Conservation (phyloP, 129 eudicot species). For the Lactuca sativa region DNA sequence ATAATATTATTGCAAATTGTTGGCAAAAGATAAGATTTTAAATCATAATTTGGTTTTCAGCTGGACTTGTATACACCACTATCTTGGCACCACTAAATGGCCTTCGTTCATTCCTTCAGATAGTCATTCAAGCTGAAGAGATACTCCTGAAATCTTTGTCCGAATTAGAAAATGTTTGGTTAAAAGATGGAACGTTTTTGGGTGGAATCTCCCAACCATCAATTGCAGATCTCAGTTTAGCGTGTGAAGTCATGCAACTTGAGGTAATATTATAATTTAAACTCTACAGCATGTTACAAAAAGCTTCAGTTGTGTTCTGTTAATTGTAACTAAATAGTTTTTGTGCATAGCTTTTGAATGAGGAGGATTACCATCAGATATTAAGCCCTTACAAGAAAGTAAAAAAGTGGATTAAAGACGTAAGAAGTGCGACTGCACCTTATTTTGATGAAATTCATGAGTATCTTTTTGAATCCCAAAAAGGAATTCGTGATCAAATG, state of each 20-base stretch:
- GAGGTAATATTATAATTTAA: slow-evolving; percentile 37
- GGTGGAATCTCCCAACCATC: slow-evolving; percentile 63
- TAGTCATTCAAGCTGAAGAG: slow-evolving; percentile 51
- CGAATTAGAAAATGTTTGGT: slow-evolving; percentile 55
- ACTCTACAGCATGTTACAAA: background rate
- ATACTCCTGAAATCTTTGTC: slow-evolving; percentile 46
- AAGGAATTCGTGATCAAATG: slow-evolving; percentile 31
- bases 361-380: slow-evolving; percentile 50
- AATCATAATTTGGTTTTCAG: slow-evolving; percentile 31
- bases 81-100: slow-evolving; percentile 46
- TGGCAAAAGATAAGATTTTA: too few relatives aligned
- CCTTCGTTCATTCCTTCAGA: slow-evolving; percentile 37
- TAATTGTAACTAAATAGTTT: background rate
- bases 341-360: slow-evolving; percentile 46
- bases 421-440: slow-evolving; percentile 54
- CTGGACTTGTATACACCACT: slow-evolving; percentile 34
- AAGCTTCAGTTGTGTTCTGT: background rate
- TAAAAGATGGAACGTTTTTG: slow-evolving; percentile 57
- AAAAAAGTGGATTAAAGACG: slow-evolving; percentile 57
- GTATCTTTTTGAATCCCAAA: slow-evolving; percentile 33
- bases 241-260: slow-evolving; percentile 66
- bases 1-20: too few relatives aligned
- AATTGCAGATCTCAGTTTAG: slow-evolving; percentile 71
- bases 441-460: slow-evolving; percentile 66
- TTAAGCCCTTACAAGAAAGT: slow-evolving; percentile 61